These are phyloP conservation scores for Rhizopus stolonifer DNA, from an alignment of 371 early-diverging fungal species.

Conservation along the genomic window DNA sequence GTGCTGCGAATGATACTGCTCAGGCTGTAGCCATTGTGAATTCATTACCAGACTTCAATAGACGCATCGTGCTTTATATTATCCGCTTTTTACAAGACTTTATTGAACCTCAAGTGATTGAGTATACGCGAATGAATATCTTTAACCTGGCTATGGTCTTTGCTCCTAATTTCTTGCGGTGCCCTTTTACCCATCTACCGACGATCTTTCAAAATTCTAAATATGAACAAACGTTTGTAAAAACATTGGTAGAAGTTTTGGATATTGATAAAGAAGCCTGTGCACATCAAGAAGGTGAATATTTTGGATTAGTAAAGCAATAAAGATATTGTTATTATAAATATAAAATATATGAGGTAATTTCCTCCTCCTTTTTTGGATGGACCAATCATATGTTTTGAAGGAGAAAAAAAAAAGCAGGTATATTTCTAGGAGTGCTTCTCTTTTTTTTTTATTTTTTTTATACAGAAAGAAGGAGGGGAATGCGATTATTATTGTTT, in stretches of 20 bases:
- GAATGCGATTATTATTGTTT: not conserved
- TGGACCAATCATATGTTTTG: too few relatives aligned
- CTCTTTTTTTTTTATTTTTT: too few relatives aligned
- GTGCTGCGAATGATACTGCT: conserved; percentile 54
- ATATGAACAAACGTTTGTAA: conserved; percentile 54
- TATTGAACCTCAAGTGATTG: conserved; percentile 66
- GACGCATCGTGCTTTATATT: conserved; percentile 76
- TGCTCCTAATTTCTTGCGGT: conserved; percentile 90
- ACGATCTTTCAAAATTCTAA: conserved; percentile 82
- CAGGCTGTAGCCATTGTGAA: conserved; percentile 65
- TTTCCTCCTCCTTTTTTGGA: too few relatives aligned
- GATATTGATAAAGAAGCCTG: conserved; percentile 26
- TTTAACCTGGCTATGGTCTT: conserved; percentile 96
- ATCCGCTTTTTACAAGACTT: conserved; percentile 83
- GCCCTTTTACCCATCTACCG: conserved; percentile 76
- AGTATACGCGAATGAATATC: conserved; percentile 84
- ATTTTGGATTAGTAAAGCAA: conserved; percentile 12
- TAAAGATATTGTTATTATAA: too few relatives aligned
- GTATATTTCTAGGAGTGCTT: too few relatives aligned
- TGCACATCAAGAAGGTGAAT: conserved; percentile 16
- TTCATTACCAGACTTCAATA: conserved; percentile 71
- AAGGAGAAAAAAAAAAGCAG: too few relatives aligned
- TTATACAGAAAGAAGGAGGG: too few relatives aligned
- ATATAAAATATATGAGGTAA: too few relatives aligned
- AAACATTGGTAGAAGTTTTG: conserved; percentile 32